Conservation (phyloP, 768 basidiomycete species). For the Termitomyces sp. region DNA sequence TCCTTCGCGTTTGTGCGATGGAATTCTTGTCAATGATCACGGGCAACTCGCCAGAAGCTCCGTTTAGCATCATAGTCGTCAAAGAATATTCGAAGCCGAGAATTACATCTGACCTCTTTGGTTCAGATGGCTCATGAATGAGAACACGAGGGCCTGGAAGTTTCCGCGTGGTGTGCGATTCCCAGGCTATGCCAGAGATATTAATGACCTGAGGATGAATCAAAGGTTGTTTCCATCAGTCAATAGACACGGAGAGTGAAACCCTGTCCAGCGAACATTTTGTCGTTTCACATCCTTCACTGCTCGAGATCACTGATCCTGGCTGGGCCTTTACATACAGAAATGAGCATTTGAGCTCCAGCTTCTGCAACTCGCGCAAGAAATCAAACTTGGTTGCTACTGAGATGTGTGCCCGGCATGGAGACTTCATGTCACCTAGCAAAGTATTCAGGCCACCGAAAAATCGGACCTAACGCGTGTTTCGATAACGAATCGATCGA, state of each 20-base stretch:
- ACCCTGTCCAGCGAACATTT: neutral
- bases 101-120: neutral
- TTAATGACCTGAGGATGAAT: neutral
- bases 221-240: neutral
- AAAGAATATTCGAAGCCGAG: neutral
- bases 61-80: neutral
- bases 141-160: neutral
- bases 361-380: neutral
- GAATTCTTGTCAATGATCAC: neutral
- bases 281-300: neutral
- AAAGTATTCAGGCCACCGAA: neutral
- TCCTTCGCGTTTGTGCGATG: neutral
- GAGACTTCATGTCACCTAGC: neutral
- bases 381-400: neutral
- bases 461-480: neutral
- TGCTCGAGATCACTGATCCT: neutral
- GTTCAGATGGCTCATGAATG: neutral
- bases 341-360: neutral
- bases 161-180: neutral
- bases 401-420: neutral
- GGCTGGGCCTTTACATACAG: neutral
- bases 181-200: neutral
- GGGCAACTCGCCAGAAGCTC: neutral
- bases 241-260: neutral
- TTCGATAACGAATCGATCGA: neutral